Evolutionary conservation across 2,329 filamentous ascomycete species (phyloP), one percentile per base, ranked within the genome.

Genomic region (Colletotrichum sidae): DNA sequence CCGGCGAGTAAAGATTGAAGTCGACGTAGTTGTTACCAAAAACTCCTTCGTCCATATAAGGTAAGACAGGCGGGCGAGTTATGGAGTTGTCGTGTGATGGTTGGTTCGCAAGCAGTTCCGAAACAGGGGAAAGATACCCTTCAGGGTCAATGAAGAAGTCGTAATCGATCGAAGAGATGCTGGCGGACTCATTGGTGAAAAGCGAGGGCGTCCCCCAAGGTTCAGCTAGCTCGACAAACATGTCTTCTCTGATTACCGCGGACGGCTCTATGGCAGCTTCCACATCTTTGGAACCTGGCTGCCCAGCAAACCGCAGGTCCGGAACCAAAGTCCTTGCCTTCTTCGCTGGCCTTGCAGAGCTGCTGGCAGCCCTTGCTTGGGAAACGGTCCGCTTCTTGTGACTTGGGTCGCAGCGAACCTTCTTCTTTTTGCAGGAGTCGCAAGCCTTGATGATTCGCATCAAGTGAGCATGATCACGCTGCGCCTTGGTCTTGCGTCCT

Each of bases 381-480:
- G 80, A 67, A 57, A 78, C 75, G 17, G 73, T 69, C 35, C 79
- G 76, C 78, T 83, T 83, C 80, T 83, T 86, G 74, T 89, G 86
- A 76, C 83, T 86, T 2, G 86, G 86, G 69, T 88, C 85, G 72
- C 86, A 89, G 50, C 86, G 83, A 45, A 86, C 81, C 83, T 90
- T 90, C 83, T 89, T 90, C 73, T 79, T 81, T 66, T 82, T 80
- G 79, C 88, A 90, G 66, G 80, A 79, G 47, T 88, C 85, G 73
- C 88, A 90, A n/a, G 88, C 88, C 78, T 89, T 89, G 74, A 90
- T 86, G 72, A 88, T 87, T 65, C 88, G 81, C 86, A 90, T 90
- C 51, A 90, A 77, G 69, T 89, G 87, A 6, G 88, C 88, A 72
- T 90, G 88, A 57, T 90, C 87, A 39, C 88, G 83, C 79, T 90